phyloP scores from a whole-genome alignment of 2,329 filamentous ascomycete species.

The Ophiostoma angusticollis region DNA sequence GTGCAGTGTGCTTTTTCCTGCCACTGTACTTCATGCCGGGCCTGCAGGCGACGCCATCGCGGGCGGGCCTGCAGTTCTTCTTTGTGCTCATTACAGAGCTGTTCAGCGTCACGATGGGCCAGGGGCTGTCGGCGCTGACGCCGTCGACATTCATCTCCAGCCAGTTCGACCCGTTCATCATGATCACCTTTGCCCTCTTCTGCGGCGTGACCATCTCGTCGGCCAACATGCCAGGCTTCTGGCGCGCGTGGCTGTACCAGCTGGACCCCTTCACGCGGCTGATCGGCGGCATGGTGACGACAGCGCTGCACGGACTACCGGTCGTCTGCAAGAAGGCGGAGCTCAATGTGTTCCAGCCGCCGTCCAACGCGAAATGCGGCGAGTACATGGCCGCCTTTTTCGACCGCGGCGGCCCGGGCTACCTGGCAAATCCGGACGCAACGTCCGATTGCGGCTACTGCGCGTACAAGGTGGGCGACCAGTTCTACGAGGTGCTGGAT shows the following conservation, averaged over 20 bases:
- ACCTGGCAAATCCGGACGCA: constrained; percentile 49
- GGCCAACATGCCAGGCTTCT: constrained; percentile 65
- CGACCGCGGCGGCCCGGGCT: constrained; percentile 52
- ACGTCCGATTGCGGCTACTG: constrained; percentile 67
- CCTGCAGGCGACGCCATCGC: constrained; percentile 46
- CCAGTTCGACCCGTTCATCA: constrained; percentile 69
- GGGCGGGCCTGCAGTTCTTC: constrained; percentile 78
- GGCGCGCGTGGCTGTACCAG: constrained; percentile 69
- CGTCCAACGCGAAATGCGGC: constrained; percentile 53
- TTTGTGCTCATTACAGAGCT: constrained; percentile 73
- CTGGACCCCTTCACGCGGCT: constrained; percentile 74
- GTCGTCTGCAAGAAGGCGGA: constrained; percentile 51
- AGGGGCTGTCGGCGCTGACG: constrained; percentile 63
- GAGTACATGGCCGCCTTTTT: constrained; percentile 68
- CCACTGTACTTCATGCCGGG: constrained; percentile 78
- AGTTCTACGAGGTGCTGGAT: constrained; percentile 60
- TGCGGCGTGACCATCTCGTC: constrained; percentile 76
- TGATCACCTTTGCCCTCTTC: constrained; percentile 74
- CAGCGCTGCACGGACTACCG: constrained; percentile 53
- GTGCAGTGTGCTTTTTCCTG: constrained; percentile 68
- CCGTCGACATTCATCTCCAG: constrained; percentile 67
- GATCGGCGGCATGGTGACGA: constrained; percentile 67
- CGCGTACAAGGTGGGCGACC: constrained; percentile 64
- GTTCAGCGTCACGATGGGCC: constrained; percentile 70
- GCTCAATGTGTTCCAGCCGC: constrained; percentile 55